Percentiles rank a stretch among this genome's conserved stretches.
phyloP scores from a whole-genome alignment of 2,329 filamentous ascomycete genomes.

The Trichoderma brevicompactum region DNA sequence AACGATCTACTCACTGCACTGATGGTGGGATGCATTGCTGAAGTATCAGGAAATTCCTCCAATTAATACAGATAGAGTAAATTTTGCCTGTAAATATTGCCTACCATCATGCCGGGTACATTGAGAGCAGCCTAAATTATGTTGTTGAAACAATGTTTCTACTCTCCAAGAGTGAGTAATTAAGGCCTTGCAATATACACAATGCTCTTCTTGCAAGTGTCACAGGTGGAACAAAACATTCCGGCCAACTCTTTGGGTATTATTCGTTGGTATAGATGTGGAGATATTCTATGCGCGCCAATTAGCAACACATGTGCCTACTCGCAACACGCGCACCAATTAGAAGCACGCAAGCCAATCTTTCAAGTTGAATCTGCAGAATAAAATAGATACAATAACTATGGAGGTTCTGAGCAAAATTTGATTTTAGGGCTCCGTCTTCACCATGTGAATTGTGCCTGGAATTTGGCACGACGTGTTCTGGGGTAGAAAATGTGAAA shows the following conservation, averaged over 20 bases:
- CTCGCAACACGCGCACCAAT: too few species aligned
- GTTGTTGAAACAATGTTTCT: background rate
- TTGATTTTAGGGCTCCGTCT: too few species aligned
- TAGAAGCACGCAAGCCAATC: background rate
- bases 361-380: background rate
- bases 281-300: conserved; percentile 9
- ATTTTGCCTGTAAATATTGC: background rate
- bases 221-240: conserved; percentile 2
- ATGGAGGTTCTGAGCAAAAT: too few species aligned
- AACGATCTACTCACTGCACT: too few species aligned
- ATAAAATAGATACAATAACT: background rate
- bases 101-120: background rate
- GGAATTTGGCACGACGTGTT: too few species aligned
- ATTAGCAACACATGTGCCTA: background rate
- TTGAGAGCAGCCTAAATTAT: background rate
- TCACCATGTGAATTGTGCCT: too few species aligned
- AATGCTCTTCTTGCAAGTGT: background rate
- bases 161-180: background rate
- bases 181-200: background rate
- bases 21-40: background rate
- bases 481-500: too few species aligned
- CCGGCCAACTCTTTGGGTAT: background rate
- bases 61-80: background rate
- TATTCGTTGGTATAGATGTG: background rate
- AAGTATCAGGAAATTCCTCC: background rate